Conservation (phyloP, 2,329 filamentous ascomycete species). For the Xylaria digitata region DNA sequence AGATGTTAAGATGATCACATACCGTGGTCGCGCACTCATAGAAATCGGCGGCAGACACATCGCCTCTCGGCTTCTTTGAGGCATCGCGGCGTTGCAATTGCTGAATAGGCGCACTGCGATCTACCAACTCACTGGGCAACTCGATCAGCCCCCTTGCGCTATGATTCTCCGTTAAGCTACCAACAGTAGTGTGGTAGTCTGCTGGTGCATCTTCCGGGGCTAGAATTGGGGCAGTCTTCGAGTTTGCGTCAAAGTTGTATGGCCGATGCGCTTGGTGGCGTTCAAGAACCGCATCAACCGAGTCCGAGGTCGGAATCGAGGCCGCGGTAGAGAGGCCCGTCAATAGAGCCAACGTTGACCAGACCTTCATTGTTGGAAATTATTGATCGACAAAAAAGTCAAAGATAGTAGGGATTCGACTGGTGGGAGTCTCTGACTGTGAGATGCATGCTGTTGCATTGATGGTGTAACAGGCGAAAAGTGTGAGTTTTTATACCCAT, state of each 20-base stretch:
- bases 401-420: slow-evolving; percentile 7
- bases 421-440: slow-evolving; percentile 36
- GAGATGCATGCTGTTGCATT: slow-evolving; percentile 29
- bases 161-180: slow-evolving; percentile 39
- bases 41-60: slow-evolving; percentile 47
- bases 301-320: slow-evolving; percentile 34
- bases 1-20: slow-evolving; percentile 31
- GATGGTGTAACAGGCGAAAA: slow-evolving; percentile 22
- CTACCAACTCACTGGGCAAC: too few species aligned
- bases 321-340: slow-evolving; percentile 43
- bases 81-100: slow-evolving; percentile 36
- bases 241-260: slow-evolving; percentile 26
- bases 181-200: slow-evolving; percentile 42
- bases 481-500: slow-evolving; percentile 26
- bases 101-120: slow-evolving; percentile 23
- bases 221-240: neutral
- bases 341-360: slow-evolving; percentile 43
- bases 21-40: slow-evolving; percentile 52
- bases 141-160: slow-evolving; percentile 11
- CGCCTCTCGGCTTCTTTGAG: slow-evolving; percentile 39
- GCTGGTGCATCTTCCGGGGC: slow-evolving; percentile 28
- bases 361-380: slow-evolving; percentile 45
- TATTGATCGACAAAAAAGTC: neutral
- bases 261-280: slow-evolving; percentile 36
- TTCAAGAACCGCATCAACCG: slow-evolving; percentile 23